Evolutionary conservation across 1,139 yeast genomes (phyloP).

Genomic region (Yamadazyma sp.): DNA sequence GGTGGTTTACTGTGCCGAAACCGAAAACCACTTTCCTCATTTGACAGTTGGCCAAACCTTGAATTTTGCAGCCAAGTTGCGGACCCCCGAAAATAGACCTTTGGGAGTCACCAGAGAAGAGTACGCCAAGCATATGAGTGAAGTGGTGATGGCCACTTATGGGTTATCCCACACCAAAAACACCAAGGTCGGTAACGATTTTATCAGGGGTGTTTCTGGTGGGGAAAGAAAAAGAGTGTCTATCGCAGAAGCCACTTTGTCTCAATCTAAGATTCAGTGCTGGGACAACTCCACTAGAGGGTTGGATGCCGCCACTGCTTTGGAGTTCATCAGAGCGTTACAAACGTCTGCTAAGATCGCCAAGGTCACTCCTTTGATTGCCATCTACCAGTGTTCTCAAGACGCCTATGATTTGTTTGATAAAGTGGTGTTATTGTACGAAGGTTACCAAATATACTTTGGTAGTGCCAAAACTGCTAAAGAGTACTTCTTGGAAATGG

Average conservation of each 20-base stretch:
- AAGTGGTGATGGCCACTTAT: conserved; percentile 44
- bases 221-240: conserved; percentile 50
- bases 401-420: conserved; percentile 51
- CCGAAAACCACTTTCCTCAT: conserved; percentile 55
- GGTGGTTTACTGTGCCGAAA: conserved; percentile 53
- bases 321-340: conserved; percentile 62
- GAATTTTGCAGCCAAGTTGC: conserved; percentile 41
- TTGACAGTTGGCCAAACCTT: conserved; percentile 53
- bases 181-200: conserved; percentile 41
- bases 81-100: conserved; percentile 45
- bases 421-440: too few species aligned
- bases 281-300: conserved; percentile 87
- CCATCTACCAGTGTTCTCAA: conserved; percentile 70
- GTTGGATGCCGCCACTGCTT: conserved; percentile 71
- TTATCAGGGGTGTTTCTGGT: conserved; percentile 43
- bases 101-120: conserved; percentile 39
- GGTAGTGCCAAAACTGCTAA: conserved; percentile 57
- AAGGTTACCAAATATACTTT: conserved; percentile 56
- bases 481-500: conserved; percentile 46
- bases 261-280: conserved; percentile 50
- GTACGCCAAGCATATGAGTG: conserved; percentile 44
- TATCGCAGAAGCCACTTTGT: conserved; percentile 43
- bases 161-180: conserved; percentile 38
- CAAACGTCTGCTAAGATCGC: conserved; percentile 59
- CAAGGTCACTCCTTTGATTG: conserved; percentile 57